A percentile compares a stretch with the other conserved stretches of the same genome.
Conservation (phyloP, 2,329 filamentous ascomycete species). For the Fusarium dimerum region DNA sequence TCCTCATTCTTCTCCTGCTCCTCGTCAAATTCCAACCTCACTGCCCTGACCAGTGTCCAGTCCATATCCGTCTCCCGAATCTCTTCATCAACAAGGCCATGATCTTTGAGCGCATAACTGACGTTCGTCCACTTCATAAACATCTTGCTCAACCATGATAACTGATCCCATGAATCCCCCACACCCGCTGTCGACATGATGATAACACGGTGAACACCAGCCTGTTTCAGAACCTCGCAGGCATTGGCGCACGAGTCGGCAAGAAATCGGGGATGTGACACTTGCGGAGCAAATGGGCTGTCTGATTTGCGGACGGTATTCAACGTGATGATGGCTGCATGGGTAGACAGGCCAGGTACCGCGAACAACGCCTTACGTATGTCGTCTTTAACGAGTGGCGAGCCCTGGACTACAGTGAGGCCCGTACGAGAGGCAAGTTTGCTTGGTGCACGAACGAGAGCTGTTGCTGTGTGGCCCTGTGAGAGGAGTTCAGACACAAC, state of each 20-base stretch:
- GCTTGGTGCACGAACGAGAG: slow-evolving; percentile 37
- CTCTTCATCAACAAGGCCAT: slow-evolving; percentile 38
- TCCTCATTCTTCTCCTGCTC: slow-evolving; percentile 14
- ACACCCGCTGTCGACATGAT: slow-evolving; percentile 43
- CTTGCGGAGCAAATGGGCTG: slow-evolving; percentile 40
- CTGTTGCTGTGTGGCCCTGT: slow-evolving; percentile 40
- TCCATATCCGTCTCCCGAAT: slow-evolving; percentile 36
- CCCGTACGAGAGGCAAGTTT: slow-evolving; percentile 18
- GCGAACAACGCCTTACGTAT: slow-evolving; percentile 29
- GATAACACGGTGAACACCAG: slow-evolving; percentile 35
- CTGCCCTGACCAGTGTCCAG: slow-evolving; percentile 39
- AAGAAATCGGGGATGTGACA: slow-evolving; percentile 41
- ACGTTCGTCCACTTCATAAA: slow-evolving; percentile 42
- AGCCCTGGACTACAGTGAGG: slow-evolving; percentile 36
- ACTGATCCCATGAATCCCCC: slow-evolving; percentile 38
- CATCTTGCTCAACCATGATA: slow-evolving; percentile 36
- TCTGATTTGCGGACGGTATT: slow-evolving; percentile 43
- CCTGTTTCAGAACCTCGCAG: slow-evolving; percentile 35
- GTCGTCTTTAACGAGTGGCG: slow-evolving; percentile 37
- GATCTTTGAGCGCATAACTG: slow-evolving; percentile 41
- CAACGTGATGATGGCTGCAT: slow-evolving; percentile 40
- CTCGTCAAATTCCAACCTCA: slow-evolving; percentile 34
- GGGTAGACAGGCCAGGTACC: slow-evolving; percentile 21
- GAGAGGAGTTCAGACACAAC: slow-evolving; percentile 41
- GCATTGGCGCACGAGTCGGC: slow-evolving; percentile 39